These are phyloP conservation scores for Lactarius akahatsu DNA, from an alignment of 768 basidiomycete genomes.

Conservation along the genomic window DNA sequence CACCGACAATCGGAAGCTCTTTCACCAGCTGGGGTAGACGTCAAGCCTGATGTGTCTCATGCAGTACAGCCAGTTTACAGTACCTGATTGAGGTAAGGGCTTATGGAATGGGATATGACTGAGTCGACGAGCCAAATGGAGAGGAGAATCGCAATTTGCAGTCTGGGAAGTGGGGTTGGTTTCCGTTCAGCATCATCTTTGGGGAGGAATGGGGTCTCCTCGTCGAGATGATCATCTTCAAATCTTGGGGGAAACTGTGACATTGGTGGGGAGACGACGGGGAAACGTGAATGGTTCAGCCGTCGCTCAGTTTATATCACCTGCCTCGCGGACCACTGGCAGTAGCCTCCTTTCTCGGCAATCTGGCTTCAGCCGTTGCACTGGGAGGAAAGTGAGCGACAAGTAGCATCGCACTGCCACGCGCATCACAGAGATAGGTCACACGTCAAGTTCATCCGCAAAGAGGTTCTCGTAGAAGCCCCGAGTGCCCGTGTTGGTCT, in stretches of 20 bases:
- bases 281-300: background rate
- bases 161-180: background rate
- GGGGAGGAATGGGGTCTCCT: background rate
- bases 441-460: too few relatives aligned
- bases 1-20: background rate
- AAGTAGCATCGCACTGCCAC: too few relatives aligned
- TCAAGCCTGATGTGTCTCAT: background rate
- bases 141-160: background rate
- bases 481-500: too few relatives aligned
- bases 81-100: background rate
- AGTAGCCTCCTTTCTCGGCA: too few relatives aligned
- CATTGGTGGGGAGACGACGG: background rate
- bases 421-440: too few relatives aligned
- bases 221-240: background rate
- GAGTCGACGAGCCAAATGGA: background rate
- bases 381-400: too few relatives aligned
- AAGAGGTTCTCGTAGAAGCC: too few relatives aligned
- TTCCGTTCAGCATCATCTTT: background rate
- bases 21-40: background rate
- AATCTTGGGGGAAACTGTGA: background rate
- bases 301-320: too few relatives aligned
- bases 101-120: background rate
- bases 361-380: too few relatives aligned
- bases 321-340: too few relatives aligned
- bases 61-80: background rate